Percentiles rank a stretch among this genome's conserved stretches.
phyloP scores from a whole-genome alignment of 108 stramenopile species.

The Conticribra guillardii region DNA sequence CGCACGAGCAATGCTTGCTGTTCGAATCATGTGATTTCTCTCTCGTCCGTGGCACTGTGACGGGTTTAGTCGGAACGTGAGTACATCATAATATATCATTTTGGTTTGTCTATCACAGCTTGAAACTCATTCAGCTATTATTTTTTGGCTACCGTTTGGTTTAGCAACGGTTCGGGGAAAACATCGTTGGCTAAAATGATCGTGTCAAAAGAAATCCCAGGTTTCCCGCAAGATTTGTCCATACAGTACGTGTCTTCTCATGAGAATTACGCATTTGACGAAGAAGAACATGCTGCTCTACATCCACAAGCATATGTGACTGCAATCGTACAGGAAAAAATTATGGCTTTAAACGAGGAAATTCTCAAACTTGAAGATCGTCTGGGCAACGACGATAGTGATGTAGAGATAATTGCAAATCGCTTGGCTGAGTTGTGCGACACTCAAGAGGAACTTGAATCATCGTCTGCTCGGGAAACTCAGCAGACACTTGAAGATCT shows the following conservation, averaged over 20 bases:
- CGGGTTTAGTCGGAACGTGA: constrained; percentile 48
- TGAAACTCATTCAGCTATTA: too few species aligned
- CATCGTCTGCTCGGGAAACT: constrained; percentile 25
- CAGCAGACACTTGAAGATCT: constrained; percentile 29
- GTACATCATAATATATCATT: not conserved
- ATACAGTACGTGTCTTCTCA: constrained; percentile 37
- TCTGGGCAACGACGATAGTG: not conserved
- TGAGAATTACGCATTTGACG: constrained; percentile 18
- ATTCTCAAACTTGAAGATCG: constrained; percentile 5
- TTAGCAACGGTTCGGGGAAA: constrained; percentile 39
- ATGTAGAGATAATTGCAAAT: constrained; percentile 27
- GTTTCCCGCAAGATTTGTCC: constrained; percentile 37
- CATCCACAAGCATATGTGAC: constrained; percentile 20
- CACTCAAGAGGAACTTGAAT: constrained; percentile 29
- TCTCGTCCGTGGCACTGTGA: constrained; percentile 31
- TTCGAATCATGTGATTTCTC: constrained; percentile 13
- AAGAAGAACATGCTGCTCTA: not conserved
- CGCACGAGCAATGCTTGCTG: not conserved
- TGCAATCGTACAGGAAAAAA: not conserved
- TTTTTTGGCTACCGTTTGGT: too few species aligned
- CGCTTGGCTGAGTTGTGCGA: constrained; percentile 45
- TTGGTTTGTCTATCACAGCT: not conserved
- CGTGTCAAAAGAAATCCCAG: constrained; percentile 27
- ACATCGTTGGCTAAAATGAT: constrained; percentile 37
- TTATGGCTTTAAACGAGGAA: not conserved